Conservation (phyloP, 2,329 filamentous ascomycete species). For the Fusarium beomiforme region DNA sequence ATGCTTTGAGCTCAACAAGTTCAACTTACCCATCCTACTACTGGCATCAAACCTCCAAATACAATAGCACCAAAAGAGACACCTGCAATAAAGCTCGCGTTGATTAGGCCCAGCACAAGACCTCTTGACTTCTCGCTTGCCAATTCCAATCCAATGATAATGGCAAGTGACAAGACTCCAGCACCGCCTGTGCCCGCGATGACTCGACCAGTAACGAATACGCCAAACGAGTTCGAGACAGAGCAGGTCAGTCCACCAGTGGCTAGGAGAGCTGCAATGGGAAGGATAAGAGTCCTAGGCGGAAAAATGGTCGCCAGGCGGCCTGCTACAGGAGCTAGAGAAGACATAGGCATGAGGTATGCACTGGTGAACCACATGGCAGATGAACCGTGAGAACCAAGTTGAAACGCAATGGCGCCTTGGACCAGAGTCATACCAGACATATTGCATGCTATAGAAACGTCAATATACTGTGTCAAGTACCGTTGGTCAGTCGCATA, state of each 20-base stretch:
- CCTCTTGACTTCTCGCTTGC: conserved; percentile 74
- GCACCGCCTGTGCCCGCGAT: conserved; percentile 76
- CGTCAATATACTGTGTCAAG: background rate
- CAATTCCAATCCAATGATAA: conserved; percentile 82
- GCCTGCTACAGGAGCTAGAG: conserved; percentile 74
- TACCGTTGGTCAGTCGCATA: background rate
- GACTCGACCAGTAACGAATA: conserved; percentile 75
- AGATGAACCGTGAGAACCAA: conserved; percentile 76
- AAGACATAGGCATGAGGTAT: conserved; percentile 73
- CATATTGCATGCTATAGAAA: conserved; percentile 70
- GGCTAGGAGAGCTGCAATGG: conserved; percentile 66
- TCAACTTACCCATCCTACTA: conserved; percentile 73
- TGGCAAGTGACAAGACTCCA: conserved; percentile 76
- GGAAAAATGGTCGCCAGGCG: conserved; percentile 80
- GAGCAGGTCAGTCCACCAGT: conserved; percentile 73
- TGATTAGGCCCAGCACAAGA: conserved; percentile 77
- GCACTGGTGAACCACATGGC: conserved; percentile 85
- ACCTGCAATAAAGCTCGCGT: conserved; percentile 76
- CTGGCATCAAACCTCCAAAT: conserved; percentile 70
- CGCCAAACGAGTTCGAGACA: conserved; percentile 64
- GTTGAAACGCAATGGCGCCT: conserved; percentile 77
- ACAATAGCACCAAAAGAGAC: conserved; percentile 77
- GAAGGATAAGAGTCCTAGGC: conserved; percentile 71
- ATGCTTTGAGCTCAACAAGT: background rate
- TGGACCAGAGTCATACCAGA: conserved; percentile 85